Evolutionary conservation across 306 rosid species (phyloP).

Genomic region (Dalbergia cochinchinensis): DNA sequence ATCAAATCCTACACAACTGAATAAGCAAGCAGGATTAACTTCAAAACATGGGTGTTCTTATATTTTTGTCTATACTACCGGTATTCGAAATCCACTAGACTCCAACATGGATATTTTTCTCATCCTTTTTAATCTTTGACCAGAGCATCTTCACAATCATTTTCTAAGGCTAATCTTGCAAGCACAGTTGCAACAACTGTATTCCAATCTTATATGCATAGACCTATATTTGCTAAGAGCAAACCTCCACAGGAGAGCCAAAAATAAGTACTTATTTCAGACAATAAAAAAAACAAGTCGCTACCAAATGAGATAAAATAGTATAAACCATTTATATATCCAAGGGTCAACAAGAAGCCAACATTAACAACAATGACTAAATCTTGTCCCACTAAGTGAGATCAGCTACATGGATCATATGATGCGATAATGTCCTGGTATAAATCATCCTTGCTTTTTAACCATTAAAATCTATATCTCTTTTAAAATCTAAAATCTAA

Average conservation of each 20-base stretch:
- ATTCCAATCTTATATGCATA: background rate
- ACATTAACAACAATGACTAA: no score
- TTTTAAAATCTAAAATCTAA: no score
- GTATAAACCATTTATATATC: no score
- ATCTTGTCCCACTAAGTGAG: no score
- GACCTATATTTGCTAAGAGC: background rate
- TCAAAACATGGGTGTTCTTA: constrained; percentile 13
- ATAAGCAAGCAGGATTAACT: constrained; percentile 28
- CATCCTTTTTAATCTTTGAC: background rate
- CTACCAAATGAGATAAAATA: no score
- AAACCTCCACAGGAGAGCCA: background rate
- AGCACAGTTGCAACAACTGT: background rate
- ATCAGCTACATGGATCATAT: no score
- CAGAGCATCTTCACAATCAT: background rate
- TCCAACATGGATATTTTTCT: background rate
- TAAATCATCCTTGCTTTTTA: no score
- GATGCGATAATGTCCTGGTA: no score
- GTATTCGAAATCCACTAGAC: background rate
- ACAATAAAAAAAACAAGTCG: no score
- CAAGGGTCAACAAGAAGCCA: no score
- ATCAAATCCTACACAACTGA: constrained; percentile 77
- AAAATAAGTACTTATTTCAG: no score
- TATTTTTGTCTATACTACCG: background rate
- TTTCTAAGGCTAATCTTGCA: background rate
- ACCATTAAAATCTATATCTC: no score